Evolutionary conservation across 1,284 basidiomycete genomes (phyloP), one percentile per base, ranked within the genome.

Genomic region (Rhodotorula sp.): DNA sequence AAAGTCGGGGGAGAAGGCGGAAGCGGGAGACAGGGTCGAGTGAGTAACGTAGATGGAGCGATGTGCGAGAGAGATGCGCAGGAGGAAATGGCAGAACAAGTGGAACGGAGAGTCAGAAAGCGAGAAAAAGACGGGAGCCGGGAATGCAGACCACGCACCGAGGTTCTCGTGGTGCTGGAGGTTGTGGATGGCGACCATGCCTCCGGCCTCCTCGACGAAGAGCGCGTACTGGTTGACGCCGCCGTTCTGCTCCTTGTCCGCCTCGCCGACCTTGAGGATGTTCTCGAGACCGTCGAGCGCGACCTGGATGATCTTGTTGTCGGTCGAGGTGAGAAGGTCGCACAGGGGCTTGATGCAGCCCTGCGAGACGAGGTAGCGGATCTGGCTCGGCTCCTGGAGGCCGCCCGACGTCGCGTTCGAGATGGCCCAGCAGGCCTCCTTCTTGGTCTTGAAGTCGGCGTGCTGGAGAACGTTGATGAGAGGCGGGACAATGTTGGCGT

Each of bases 281-380:
- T 99, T 99, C 83, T 99, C 96, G 61, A 99, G 86, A 67, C 96
- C 96, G 80, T 99, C 95, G 55, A 99, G 87, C n/a, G 85, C 84
- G 50, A 96, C 93, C 83, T 99, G 96, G 77, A 99, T 99, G 78
- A 99, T 97, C 85, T 99, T 99, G 87, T 99, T 99, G 84, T 99
- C 96, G 91, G 98, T 94, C 83, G 93, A 94, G 56, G 88, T 89
- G 65, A 99, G 85, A 55, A 99, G 84, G 79, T 99, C 95, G 80
- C 96, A 99, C 63, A 99, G 85, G 30, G 96, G 96, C 83, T 97
- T 97, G 84, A 99, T 97, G 84, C 94, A 97, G 55, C 96, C 96
- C 81, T 99, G 95, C 37, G 87, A 86, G 71, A 99, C 96, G 67
- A 99, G 90, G 82, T 99, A 99, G 65, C 96, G 91, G 78, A 99